Evolutionary conservation across 306 rosid genomes (phyloP).

Genomic region (Myrica gale): DNA sequence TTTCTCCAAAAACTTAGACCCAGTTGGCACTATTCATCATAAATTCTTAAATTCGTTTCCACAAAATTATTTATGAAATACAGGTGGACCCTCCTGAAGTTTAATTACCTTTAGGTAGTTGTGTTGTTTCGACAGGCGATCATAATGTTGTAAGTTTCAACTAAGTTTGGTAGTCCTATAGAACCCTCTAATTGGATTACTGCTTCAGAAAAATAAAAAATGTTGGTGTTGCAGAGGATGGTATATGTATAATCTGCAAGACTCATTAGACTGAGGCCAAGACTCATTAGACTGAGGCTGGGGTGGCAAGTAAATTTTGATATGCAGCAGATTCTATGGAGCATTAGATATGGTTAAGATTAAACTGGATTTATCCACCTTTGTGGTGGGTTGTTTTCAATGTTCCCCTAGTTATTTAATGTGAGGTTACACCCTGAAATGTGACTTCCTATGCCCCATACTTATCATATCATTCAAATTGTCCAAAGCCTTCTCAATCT

Average conservation of each 20-base stretch:
- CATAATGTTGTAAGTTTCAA: background rate
- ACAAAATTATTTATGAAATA: background rate
- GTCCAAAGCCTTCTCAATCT: constrained; percentile 40
- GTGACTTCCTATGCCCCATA: constrained; percentile 24
- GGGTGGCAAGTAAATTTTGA: background rate
- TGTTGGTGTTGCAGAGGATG: background rate
- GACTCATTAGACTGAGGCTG: background rate
- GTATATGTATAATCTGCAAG: background rate
- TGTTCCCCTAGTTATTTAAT: background rate
- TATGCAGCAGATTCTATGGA: background rate
- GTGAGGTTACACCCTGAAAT: no score
- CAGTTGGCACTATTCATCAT: background rate
- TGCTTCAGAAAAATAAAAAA: background rate
- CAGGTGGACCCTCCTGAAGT: background rate
- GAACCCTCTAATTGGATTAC: background rate
- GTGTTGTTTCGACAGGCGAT: background rate
- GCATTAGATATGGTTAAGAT: background rate
- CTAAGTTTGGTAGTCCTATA: background rate
- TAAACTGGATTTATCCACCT: background rate
- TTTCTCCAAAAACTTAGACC: background rate
- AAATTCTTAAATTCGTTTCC: background rate
- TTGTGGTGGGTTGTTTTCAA: background rate
- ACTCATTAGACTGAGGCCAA: no score
- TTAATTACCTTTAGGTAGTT: background rate
- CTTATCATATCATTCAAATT: constrained; percentile 46